These are phyloP conservation scores for Trypanosoma rangeli DNA, from an alignment of 208 protist species.

Conservation along the genomic window DNA sequence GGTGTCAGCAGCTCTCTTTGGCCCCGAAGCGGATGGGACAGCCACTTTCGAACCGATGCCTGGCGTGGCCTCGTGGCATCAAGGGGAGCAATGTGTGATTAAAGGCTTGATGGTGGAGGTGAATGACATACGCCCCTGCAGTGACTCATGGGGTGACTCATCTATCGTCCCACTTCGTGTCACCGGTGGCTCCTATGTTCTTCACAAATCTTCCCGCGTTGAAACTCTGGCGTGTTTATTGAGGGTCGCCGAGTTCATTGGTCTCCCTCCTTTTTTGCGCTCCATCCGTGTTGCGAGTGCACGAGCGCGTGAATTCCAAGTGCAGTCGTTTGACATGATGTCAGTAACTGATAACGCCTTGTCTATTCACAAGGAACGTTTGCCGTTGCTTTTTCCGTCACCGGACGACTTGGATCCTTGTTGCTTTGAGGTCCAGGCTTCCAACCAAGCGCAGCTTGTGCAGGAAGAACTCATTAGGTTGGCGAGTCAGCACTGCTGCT, in stretches of 20 bases:
- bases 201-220: constrained; percentile 43
- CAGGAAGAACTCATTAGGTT: constrained; percentile 78
- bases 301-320: background rate
- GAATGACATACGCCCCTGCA: constrained; percentile 34
- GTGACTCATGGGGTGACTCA: constrained; percentile 51
- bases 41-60: constrained; percentile 48
- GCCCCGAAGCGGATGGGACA: constrained; percentile 16
- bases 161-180: constrained; percentile 44
- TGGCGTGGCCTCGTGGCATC: constrained; percentile 38
- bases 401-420: constrained; percentile 46
- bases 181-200: constrained; percentile 57
- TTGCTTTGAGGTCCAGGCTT: constrained; percentile 39
- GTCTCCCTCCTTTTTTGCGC: constrained; percentile 83
- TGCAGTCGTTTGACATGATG: background rate
- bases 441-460: constrained; percentile 55
- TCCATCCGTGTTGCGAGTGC: constrained; percentile 55
- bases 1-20: constrained; percentile 32
- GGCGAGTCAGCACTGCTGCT: constrained; percentile 46
- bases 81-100: constrained; percentile 50
- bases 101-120: constrained; percentile 33
- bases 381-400: constrained; percentile 50
- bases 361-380: background rate
- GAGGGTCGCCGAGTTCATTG: constrained; percentile 64
- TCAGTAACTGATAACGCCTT: background rate
- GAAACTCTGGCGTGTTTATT: constrained; percentile 44